phyloP scores from a whole-genome alignment of 169 alveolate species.

The Perkinsus marinus region DNA sequence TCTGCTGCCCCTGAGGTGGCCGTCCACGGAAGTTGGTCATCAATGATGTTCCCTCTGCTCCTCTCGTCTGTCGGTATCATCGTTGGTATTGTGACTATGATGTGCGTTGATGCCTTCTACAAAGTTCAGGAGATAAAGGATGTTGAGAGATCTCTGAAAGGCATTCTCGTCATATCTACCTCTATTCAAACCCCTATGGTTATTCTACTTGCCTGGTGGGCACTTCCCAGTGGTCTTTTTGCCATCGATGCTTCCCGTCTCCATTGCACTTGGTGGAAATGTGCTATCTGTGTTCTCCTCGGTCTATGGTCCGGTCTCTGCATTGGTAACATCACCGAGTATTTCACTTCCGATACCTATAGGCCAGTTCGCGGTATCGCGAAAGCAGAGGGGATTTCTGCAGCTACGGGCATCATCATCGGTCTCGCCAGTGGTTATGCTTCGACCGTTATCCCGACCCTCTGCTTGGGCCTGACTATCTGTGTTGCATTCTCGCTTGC shows the following conservation, averaged over 20 bases:
- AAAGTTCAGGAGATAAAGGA: slow-evolving; percentile 31
- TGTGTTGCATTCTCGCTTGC: slow-evolving; percentile 37
- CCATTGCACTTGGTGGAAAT: slow-evolving; percentile 26
- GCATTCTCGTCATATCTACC: slow-evolving; percentile 54
- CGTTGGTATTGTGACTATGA: slow-evolving; percentile 38
- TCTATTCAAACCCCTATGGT: slow-evolving; percentile 52
- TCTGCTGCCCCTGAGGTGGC: background rate
- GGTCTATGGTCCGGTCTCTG: slow-evolving; percentile 57
- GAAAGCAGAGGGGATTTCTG: slow-evolving; percentile 48
- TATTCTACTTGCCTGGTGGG: slow-evolving; percentile 22
- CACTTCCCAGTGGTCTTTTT: slow-evolving; percentile 9
- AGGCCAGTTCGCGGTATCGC: slow-evolving; percentile 56
- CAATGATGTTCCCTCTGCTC: slow-evolving; percentile 43
- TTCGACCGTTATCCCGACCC: slow-evolving; percentile 40
- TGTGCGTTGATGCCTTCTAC: slow-evolving; percentile 37
- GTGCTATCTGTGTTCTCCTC: slow-evolving; percentile 38
- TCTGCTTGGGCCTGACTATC: slow-evolving; percentile 44
- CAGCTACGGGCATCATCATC: slow-evolving; percentile 57
- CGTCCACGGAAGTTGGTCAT: background rate
- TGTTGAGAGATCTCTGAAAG: slow-evolving; percentile 53
- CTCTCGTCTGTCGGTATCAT: slow-evolving; percentile 51
- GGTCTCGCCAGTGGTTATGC: slow-evolving; percentile 48
- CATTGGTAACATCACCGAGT: slow-evolving; percentile 55
- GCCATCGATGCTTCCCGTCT: slow-evolving; percentile 4
- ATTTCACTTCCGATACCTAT: slow-evolving; percentile 54